Conservation (phyloP, 345 rosid genomes). For the Eucalyptus caleyi region DNA sequence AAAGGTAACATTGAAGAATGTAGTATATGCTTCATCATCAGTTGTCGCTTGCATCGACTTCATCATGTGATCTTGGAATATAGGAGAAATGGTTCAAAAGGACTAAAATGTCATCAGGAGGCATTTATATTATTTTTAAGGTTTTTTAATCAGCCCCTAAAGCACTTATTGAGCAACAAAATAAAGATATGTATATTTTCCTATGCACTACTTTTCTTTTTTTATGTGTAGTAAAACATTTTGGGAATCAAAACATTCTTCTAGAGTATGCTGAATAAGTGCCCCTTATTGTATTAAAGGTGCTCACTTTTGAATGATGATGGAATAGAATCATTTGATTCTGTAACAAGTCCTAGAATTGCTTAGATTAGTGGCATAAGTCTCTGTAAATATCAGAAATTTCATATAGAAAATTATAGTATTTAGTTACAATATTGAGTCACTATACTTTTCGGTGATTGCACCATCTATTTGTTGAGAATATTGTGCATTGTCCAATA, state of each 20-base stretch:
- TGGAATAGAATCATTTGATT: background rate
- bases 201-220: background rate
- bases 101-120: background rate
- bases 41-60: background rate
- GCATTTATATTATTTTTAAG: background rate
- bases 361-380: background rate
- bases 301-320: background rate
- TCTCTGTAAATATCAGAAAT: background rate
- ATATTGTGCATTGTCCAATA: background rate
- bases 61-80: background rate
- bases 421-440: background rate
- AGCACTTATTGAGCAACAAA: background rate
- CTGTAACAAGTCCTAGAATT: background rate
- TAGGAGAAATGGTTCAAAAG: background rate
- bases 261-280: background rate
- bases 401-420: background rate
- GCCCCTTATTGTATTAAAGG: background rate
- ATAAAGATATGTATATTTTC: background rate
- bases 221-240: background rate
- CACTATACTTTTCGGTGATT: background rate
- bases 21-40: background rate
- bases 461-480: background rate
- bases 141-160: background rate
- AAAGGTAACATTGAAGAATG: constrained; percentile 45
- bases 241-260: background rate